phyloP scores from a whole-genome alignment of 129 eudicot genomes.

The Helianthus tuberosus region DNA sequence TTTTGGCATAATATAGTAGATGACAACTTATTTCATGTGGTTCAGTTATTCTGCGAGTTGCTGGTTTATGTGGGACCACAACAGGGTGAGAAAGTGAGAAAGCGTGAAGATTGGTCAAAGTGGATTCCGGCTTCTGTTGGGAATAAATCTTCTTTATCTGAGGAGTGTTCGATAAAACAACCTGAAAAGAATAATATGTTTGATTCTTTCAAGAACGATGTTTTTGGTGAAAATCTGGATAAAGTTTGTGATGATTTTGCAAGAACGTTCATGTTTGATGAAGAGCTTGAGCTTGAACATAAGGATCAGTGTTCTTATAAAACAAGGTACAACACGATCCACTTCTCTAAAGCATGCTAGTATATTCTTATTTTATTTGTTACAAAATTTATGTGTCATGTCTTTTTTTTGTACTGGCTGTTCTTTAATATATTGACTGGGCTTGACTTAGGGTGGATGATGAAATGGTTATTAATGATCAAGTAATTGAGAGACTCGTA shows the following conservation, averaged over 20 bases:
- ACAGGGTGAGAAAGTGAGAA: conserved; percentile 73
- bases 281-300: conserved; percentile 82
- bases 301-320: conserved; percentile 41
- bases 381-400: neutral
- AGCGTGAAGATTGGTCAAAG: conserved; percentile 88
- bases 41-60: neutral
- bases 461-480: conserved; percentile 61
- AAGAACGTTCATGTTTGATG: conserved; percentile 89
- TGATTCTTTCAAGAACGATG: conserved; percentile 33
- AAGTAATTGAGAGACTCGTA: conserved; percentile 86
- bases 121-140: conserved; percentile 56
- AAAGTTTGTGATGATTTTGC: conserved; percentile 63
- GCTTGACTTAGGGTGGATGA: conserved; percentile 63
- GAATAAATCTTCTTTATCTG: conserved; percentile 33
- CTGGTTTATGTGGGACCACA: conserved; percentile 6
- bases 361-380: neutral
- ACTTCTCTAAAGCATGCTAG: neutral
- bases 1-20: conserved; percentile 12
- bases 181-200: conserved; percentile 26
- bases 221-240: conserved; percentile 37
- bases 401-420: conserved; percentile 2
- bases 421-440: conserved; percentile 8
- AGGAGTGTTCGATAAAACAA: conserved; percentile 22
- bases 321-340: conserved; percentile 43
- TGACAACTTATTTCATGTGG: neutral